Evolutionary conservation across 768 basidiomycete species (phyloP), one percentile per base, ranked within the genome.

Genomic region (Russula sp.): DNA sequence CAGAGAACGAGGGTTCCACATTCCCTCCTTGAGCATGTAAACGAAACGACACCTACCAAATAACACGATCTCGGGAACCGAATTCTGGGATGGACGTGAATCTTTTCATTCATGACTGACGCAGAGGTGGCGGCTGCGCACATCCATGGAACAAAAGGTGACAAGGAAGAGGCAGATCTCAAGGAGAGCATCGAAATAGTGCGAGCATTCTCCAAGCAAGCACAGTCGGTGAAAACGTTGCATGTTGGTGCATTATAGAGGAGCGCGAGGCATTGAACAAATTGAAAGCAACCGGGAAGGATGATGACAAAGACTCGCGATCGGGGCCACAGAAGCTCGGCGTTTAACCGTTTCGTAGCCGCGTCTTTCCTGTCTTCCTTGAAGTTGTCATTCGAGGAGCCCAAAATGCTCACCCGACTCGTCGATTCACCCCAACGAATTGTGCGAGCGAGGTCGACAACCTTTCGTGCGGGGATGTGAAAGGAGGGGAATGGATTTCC

Each of bases 281-380:
- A 30, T 4, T 8, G 10, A 9, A 9, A 9, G 32, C 32, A 34
- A 34, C 32, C 2, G 32, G 10, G 32, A 10, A 2, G 1, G 44
- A 50, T 54, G 53, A 34, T 54, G 36, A 38, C 36, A 55, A 55
- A 55, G 22, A 16, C 54, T 13, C 24, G 54, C 40, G 54, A 55
- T 55, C 36, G 5, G 54, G 54, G 54, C 54, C 54, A 55, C 54
- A 55, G 36, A 55, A 55, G 24, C 13, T 13, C 36, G 36, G 36
- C 36, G 36, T 36, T 36, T 36, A 36, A 36, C 36, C 18, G 8
- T 42, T 56, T 56, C 16, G 38, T 28, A 13, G 18, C 36, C 55
- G 5, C 18, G 24, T 36, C 36, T 42, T 42, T 26, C 13, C 38
- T 11, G 18, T 26, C 38, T 20, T 42, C 55, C 55, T 56, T 24